Evolutionary conservation across 768 basidiomycete species (phyloP).

Genomic region (Epithele typhae): DNA sequence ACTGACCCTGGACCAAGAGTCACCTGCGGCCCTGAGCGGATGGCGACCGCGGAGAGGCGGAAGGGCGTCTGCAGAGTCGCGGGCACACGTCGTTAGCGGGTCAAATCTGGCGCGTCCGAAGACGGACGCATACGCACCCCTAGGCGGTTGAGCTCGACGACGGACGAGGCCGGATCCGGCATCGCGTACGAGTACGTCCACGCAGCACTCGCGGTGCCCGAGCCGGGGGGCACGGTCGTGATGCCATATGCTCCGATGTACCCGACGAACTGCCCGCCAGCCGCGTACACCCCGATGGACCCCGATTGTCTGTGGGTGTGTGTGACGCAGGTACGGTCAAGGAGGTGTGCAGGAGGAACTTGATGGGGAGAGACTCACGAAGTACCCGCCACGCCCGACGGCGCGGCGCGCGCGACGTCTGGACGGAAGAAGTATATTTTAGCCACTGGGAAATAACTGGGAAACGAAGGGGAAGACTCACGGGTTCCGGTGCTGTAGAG

Average conservation of each 20-base stretch:
- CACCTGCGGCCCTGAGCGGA: conserved; percentile 11
- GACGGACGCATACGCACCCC: conserved; percentile 1
- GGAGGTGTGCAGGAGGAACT: not conserved
- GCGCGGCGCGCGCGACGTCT: conserved; percentile 10
- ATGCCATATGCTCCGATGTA: conserved; percentile 15
- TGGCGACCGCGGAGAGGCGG: conserved; percentile 11
- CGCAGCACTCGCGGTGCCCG: not conserved
- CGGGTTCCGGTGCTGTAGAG: conserved; percentile 12
- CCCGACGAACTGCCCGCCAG: conserved; percentile 1
- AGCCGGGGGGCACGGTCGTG: not conserved
- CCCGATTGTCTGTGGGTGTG: conserved; percentile 16
- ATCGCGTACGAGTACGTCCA: conserved; percentile 14
- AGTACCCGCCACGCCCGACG: conserved; percentile 6
- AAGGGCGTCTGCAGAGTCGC: conserved; percentile 1
- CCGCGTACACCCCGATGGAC: conserved; percentile 8
- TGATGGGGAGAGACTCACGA: conserved; percentile 4
- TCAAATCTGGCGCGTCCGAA: not conserved
- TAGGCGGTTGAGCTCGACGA: conserved; percentile 11
- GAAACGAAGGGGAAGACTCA: conserved; percentile 1
- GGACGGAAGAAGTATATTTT: not conserved
- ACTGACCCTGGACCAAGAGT: conserved; percentile 16
- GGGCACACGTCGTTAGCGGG: not conserved
- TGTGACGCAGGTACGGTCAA: not conserved
- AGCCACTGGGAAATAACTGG: not conserved
- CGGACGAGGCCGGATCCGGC: not conserved